Evolutionary conservation across 768 basidiomycete genomes (phyloP), one percentile per base, ranked within the genome.

Genomic region (Cyclocybe cylindracea): DNA sequence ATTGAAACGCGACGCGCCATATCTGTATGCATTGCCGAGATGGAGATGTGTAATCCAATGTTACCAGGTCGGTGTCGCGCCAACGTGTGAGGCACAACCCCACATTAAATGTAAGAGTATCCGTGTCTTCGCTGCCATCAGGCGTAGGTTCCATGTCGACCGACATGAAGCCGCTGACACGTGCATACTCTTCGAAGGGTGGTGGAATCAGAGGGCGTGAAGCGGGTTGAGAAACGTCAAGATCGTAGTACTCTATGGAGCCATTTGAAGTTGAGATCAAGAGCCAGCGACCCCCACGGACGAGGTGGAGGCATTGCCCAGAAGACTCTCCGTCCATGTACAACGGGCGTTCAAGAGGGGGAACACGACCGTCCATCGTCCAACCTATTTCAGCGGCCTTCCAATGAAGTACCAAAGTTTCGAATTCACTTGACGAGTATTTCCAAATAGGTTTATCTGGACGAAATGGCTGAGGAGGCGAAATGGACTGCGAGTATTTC

Each of bases 241-340:
- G 49, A 33, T 56, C 54, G 33, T 46, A 43, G 14, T 51, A 51
- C 8, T 34, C 29, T 8, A 56, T 11, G 7, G 32, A 38, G 5
- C 50, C 50, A 9, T 8, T 32, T 8, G 13, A 3, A 4, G 40
- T 42, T 11, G 34, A 39, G 4, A 48, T 34, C 8, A 56, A 46
- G n/a, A 56, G 19, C 54, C 54, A 56, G 32, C 54, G 50, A 11
- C 54, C 54, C 8, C 54, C 54, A 33, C 33, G 33, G 3, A 51
- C 36, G 24, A 56, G 49, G 43, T 48, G 39, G 5, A 50, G 32
- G 29, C 44, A 43, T 33, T n/a, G 10, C 5, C n/a, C 24, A 5
- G 24, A 2, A 24, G 5, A 24, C 5, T 24, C n/a, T 13, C 33
- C 13, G 31, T 19, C 14, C 10, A 44, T 34, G 14, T 11, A 13